phyloP scores from a whole-genome alignment of 495 filamentous ascomycete genomes.

The Usnea hakonensis region DNA sequence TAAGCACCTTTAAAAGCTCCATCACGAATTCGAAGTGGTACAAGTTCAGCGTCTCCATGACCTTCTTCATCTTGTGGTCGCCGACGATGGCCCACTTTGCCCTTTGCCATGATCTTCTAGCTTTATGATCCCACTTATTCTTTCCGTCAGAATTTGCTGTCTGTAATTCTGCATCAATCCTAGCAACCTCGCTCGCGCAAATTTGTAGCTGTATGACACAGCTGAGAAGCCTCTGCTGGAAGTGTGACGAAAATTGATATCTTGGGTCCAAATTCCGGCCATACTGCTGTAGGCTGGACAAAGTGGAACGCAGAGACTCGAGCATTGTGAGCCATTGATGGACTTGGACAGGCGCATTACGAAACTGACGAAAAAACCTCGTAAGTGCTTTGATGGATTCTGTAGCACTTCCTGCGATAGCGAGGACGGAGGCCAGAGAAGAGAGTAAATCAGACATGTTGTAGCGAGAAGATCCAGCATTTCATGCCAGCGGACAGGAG shows the following conservation, averaged over 20 bases:
- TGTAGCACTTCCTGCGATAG: conserved; percentile 14
- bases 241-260: conserved; percentile 11
- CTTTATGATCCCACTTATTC: conserved; percentile 9
- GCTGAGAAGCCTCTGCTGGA: conserved; percentile 15
- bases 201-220: conserved; percentile 10
- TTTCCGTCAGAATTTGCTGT: conserved; percentile 3
- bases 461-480: neutral
- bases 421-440: conserved; percentile 12
- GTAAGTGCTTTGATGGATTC: conserved; percentile 11
- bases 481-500: neutral
- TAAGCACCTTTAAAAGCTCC: conserved; percentile 9
- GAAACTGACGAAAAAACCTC: conserved; percentile 13
- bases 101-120: conserved; percentile 18
- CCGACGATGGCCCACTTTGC: conserved; percentile 14
- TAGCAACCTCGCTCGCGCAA: conserved; percentile 5
- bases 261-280: conserved; percentile 1
- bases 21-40: conserved; percentile 16
- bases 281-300: conserved; percentile 11
- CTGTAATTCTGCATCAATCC: conserved; percentile 7
- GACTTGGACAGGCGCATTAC: conserved; percentile 9
- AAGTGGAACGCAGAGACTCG: conserved; percentile 13
- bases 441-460: conserved; percentile 15
- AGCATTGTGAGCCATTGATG: conserved; percentile 12
- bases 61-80: conserved; percentile 13
- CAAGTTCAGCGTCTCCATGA: conserved; percentile 11